These are phyloP conservation scores for Fomitopsis betulina DNA, from an alignment of 1,284 basidiomycete species.

Conservation along the genomic window DNA sequence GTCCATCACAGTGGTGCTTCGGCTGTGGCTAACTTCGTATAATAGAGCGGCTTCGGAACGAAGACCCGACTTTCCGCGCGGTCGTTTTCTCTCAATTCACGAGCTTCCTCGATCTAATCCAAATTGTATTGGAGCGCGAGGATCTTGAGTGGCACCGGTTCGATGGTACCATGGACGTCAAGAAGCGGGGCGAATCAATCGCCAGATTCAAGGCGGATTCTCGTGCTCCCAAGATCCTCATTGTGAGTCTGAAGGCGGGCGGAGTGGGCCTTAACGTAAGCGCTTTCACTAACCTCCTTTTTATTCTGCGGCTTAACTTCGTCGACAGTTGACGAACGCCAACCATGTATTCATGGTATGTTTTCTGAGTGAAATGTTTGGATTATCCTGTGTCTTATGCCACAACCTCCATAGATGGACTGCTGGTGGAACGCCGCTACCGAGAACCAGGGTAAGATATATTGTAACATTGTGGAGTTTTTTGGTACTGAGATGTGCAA, in stretches of 20 bases:
- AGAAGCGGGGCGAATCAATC: slow-evolving; percentile 75
- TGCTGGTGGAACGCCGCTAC: slow-evolving; percentile 94
- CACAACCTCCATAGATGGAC: slow-evolving; percentile 66
- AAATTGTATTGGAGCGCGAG: slow-evolving; percentile 72
- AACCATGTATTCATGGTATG: slow-evolving; percentile 86
- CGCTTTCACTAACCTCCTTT: slow-evolving; percentile 3
- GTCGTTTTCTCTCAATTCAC: slow-evolving; percentile 90
- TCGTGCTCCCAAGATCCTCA: slow-evolving; percentile 71
- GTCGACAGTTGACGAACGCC: slow-evolving; percentile 58
- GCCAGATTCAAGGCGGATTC: slow-evolving; percentile 68
- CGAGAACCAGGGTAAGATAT: slow-evolving; percentile 78
- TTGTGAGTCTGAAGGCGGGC: slow-evolving; percentile 91
- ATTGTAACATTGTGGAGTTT: not conserved
- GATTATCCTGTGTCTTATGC: slow-evolving; percentile 3
- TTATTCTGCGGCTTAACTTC: not conserved
- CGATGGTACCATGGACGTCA: slow-evolving; percentile 91
- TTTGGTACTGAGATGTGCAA: not conserved
- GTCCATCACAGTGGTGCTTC: slow-evolving; percentile 12
- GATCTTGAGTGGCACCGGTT: slow-evolving; percentile 78
- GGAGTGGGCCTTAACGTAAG: slow-evolving; percentile 86
- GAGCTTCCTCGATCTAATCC: slow-evolving; percentile 80
- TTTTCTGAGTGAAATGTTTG: not conserved
- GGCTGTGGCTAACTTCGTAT: not conserved
- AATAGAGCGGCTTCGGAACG: slow-evolving; percentile 54
- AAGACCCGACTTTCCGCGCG: slow-evolving; percentile 79